Percentiles rank a stretch among this genome's conserved stretches.
These are phyloP conservation scores for Tricholomella constricta DNA, from an alignment of 768 basidiomycete genomes.

Conservation along the genomic window DNA sequence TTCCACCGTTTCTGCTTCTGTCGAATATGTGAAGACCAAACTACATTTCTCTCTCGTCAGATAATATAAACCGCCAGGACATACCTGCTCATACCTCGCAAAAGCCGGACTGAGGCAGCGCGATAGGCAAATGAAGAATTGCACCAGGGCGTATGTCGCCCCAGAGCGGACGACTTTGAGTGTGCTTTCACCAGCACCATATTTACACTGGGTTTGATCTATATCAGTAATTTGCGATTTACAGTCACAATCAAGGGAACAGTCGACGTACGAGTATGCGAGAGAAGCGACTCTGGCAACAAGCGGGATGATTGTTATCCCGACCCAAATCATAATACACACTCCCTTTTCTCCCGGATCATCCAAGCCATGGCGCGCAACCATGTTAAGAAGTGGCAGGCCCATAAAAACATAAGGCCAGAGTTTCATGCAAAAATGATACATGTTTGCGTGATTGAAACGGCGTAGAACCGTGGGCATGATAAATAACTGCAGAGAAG, in stretches of 20 bases:
- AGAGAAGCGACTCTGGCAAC: conserved; percentile 45
- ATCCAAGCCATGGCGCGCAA: conserved; percentile 33
- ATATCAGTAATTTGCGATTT: not conserved
- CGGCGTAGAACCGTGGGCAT: conserved; percentile 55
- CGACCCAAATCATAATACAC: conserved; percentile 45
- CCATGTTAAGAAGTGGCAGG: conserved; percentile 50
- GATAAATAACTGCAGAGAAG: conserved; percentile 49
- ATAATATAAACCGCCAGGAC: not conserved
- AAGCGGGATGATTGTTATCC: conserved; percentile 43
- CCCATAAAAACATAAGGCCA: conserved; percentile 53
- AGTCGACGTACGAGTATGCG: conserved; percentile 46
- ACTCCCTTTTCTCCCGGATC: conserved; percentile 10
- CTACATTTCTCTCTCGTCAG: conserved; percentile 12
- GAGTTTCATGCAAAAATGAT: conserved; percentile 53
- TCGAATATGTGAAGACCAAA: conserved; percentile 23
- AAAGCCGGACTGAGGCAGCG: conserved; percentile 58
- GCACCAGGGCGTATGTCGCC: conserved; percentile 58
- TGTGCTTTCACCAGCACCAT: conserved; percentile 58
- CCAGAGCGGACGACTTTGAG: conserved; percentile 48
- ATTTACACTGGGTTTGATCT: conserved; percentile 34
- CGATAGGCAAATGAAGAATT: conserved; percentile 59
- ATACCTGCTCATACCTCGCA: conserved; percentile 42
- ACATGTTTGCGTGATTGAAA: conserved; percentile 50
- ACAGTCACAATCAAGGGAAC: not conserved
- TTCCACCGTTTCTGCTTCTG: conserved; percentile 14